Evolutionary conservation across 345 rosid genomes (phyloP), one percentile per base, ranked within the genome.

Genomic region (Iberis pinnata): DNA sequence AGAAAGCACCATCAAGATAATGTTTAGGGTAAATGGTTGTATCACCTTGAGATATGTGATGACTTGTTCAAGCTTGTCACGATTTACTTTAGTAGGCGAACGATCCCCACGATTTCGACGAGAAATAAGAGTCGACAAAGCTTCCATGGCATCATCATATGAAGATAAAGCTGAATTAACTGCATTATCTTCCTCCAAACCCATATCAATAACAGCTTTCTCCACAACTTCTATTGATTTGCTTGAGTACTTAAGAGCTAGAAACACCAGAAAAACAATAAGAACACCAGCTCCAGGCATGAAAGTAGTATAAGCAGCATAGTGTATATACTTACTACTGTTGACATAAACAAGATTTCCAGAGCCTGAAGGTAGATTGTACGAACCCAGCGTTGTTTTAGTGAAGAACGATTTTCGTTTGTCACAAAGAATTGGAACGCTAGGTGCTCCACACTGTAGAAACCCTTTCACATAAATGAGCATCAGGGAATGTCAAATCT

Each of bases 111-210:
- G 88, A 47, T 75, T 81, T 55, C 75, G 72, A 33, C 81, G 70
- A 49, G 88, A 71, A 56, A 88, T 84, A 65, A 82, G 88, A 41
- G 88, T 80, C 9, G 94, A 84, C 63, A 88, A 78, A 22, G 97
- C 86, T 56, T 84, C 84, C 97, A 88, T 79, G 54, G 90, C 90
- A 57, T 66, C 67, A 56, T 82, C 97, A 60, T 88, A 67, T 16
- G 68, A 78, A 56, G 72, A 70, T 14, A 78, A 72, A 64, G 65
- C 70, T 63, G 76, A 64, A 27, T 36, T 49, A 18, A 73, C 74
- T 61, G 41, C 76, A 41, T 39, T 27, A 29, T 47, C 53, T 69
- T 70, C 81, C 65, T 72, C 51, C 8, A 54, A 39, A 37, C 56
- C 55, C 49, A 65, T 68, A 39, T 74, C 53, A 20, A 10, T 51